phyloP scores from a whole-genome alignment of 2,329 filamentous ascomycete genomes.

The Fusarium sp. region DNA sequence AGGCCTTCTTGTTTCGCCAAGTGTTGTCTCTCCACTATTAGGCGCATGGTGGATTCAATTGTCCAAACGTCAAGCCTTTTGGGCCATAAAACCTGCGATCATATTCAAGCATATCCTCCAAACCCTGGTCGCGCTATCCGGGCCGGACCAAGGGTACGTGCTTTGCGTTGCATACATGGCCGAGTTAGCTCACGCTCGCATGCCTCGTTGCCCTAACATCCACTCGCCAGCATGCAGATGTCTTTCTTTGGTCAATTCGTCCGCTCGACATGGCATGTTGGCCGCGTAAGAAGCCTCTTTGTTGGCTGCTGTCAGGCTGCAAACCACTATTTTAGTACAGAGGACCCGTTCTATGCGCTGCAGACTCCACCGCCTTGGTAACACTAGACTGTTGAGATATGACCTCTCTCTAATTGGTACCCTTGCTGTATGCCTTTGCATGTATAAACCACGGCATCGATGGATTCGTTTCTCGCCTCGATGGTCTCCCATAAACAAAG shows the following conservation, averaged over 20 bases:
- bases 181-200: slow-evolving; percentile 32
- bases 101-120: slow-evolving; percentile 7
- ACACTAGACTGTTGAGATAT: slow-evolving; percentile 27
- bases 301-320: slow-evolving; percentile 31
- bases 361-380: slow-evolving; percentile 19
- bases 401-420: slow-evolving; percentile 20
- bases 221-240: slow-evolving; percentile 34
- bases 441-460: slow-evolving; percentile 36
- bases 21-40: slow-evolving; percentile 30
- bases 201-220: slow-evolving; percentile 18
- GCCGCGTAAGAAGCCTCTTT: slow-evolving; percentile 28
- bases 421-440: slow-evolving; percentile 25
- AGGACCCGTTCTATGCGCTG: slow-evolving; percentile 24
- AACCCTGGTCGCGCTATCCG: slow-evolving; percentile 15
- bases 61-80: slow-evolving; percentile 21
- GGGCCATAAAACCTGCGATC: slow-evolving; percentile 15
- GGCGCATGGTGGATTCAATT: slow-evolving; percentile 5
- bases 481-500: slow-evolving; percentile 7
- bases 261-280: slow-evolving; percentile 27
- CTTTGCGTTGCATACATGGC: slow-evolving; percentile 29
- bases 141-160: slow-evolving; percentile 21
- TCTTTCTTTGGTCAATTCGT: slow-evolving; percentile 21
- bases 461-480: slow-evolving; percentile 5
- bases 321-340: slow-evolving; percentile 27
- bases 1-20: slow-evolving; percentile 29